Base-by-base conservation (phyloP, 306 rosid species). In the Dryas drummondii region DNA sequence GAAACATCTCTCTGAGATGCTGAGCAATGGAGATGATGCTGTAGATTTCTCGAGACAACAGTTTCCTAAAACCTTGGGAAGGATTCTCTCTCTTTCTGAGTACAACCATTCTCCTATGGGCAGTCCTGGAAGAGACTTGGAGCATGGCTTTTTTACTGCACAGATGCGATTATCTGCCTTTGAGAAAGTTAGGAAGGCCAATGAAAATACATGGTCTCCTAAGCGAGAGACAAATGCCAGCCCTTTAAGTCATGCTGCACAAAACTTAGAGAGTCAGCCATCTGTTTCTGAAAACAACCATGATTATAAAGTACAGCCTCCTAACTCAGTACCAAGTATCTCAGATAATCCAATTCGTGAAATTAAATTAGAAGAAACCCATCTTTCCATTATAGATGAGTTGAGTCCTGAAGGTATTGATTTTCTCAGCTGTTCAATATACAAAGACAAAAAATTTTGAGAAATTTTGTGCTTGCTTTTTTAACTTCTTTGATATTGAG, bases 81-180 rank as follows among this genome's bases (percentile, higher is more conserved):
- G 91, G 81, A 92, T 96, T 82, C 92, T 96, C 14, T 96, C 97
- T 65, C 90, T 92, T 83, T 91, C 99, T 1, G 98, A 96, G 56
- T 90, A 90, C 82, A 89, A 61, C 68, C 68, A 76, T 76, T 88
- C 98, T 74, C 97, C 97, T 65, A 66, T 83, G 54, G 84, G 83
- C 9, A 96, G 98, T 87, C 99, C 99, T 27, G 84, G 85, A 83
- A 88, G 82, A 80, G 88, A 88, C 75, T 87, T 80, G 88, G 94
- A 90, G 82, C 84, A 88, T 68, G 83, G 85, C 40, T 84, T 87
- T 81, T 83, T 84, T 70, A 90, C 93, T 6, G 82, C 89, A 71
- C 88, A 86, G 76, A 79, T 76, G 83, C 88, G 90, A 84, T 79
- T 87, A 75, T 83, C 90, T 52, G 60, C 75, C 55, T 10, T 26